A percentile compares a stretch with the other conserved stretches of the same genome.
phyloP scores from a whole-genome alignment of 768 basidiomycete genomes.

The Auricularia heimuer region DNA sequence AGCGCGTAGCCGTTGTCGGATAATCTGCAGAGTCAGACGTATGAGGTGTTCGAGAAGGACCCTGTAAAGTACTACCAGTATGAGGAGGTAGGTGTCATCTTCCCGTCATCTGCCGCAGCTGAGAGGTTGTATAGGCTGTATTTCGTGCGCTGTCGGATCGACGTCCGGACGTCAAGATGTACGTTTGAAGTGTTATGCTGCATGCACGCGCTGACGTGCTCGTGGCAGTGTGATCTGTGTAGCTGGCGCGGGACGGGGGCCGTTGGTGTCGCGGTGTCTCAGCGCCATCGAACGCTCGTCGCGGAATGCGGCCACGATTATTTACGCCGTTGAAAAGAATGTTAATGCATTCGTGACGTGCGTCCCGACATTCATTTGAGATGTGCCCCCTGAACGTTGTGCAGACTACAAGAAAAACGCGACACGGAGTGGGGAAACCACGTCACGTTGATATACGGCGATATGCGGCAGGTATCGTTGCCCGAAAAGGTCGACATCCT shows the following conservation, averaged over 20 bases:
- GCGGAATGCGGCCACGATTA: constrained; percentile 36
- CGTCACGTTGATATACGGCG: constrained; percentile 82
- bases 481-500: constrained; percentile 89
- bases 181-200: constrained; percentile 19
- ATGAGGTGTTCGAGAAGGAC: constrained; percentile 96
- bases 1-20: constrained; percentile 81
- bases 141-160: constrained; percentile 70
- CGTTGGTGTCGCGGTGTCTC: constrained; percentile 78
- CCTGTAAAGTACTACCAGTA: constrained; percentile 94
- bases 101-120: not conserved
- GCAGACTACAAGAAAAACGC: constrained; percentile 76
- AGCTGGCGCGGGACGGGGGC: constrained; percentile 92
- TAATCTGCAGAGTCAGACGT: constrained; percentile 88
- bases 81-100: constrained; percentile 57
- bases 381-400: not conserved
- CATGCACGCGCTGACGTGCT: constrained; percentile 6
- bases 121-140: constrained; percentile 8
- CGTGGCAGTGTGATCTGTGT: constrained; percentile 67
- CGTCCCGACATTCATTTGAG: constrained; percentile 22
- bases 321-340: constrained; percentile 96
- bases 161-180: constrained; percentile 53
- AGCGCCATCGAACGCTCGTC: constrained; percentile 60
- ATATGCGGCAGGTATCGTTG: constrained; percentile 78
- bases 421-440: constrained; percentile 71
- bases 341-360: constrained; percentile 92